Evolutionary conservation across 1,139 yeast species (phyloP), one percentile per base, ranked within the genome.

Genomic region (Eremothecium gossypii): DNA sequence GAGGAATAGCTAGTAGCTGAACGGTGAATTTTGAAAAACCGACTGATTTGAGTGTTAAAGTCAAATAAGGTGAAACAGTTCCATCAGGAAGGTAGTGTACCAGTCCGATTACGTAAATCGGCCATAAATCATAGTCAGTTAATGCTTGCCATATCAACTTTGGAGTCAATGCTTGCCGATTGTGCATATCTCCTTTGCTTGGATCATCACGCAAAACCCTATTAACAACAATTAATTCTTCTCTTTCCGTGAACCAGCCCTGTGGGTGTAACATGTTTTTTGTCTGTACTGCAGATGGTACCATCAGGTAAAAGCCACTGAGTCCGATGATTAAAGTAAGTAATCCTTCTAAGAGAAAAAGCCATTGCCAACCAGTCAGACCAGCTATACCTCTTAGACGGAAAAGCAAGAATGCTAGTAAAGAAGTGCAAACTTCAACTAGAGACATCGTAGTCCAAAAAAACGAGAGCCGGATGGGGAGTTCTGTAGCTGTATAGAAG

Each of bases 171-270:
- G 77, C 76, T 51, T 78, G 76, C 47, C 84, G 64, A 51, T 79
- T 79, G 56, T 77, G 71, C 83, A 78, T 78, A 46, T 73, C 79
- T 11, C 83, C 82, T 61, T 79, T 79, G 6, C 74, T 61, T 4
- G 84, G 83, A 49, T 79, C 85, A 51, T 79, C 83, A 48, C 84
- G 60, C 39, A 79, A 65, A 0, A 78, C 67, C 44, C 80, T 65
- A 52, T 77, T 79, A 30, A 77, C 81, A 20, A 76, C 70, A 38
- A 79, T 76, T 45, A 69, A 74, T 45, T 72, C 77, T 50, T 79
- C 82, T 11, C 77, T 62, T 3, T 70, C 77, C 8, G 72, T 68
- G 49, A 70, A 78, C 78, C 82, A 77, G 13, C 83, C 83, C 33
- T 75, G 71, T 10, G 70, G 71, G 26, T 72, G 64, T 45, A 65